Evolutionary conservation across 805 yeast genomes (phyloP).

Genomic region (Wickerhamiella dianesei): DNA sequence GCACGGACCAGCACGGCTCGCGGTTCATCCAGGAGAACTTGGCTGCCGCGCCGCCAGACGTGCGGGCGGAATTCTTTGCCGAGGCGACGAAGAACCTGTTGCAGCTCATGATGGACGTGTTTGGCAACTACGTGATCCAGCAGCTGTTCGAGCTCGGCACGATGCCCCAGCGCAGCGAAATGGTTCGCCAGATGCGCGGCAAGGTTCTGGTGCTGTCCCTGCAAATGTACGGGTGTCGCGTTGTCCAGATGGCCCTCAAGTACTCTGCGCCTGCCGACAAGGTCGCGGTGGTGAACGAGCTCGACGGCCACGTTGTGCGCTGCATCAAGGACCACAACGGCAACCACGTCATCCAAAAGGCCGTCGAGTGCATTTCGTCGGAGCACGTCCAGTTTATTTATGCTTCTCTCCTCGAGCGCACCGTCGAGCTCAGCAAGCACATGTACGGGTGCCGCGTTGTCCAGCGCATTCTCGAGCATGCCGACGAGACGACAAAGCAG

Average conservation of each 20-base stretch:
- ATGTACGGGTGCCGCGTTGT: conserved; percentile 97
- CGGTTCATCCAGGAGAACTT: conserved; percentile 88
- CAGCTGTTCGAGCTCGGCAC: conserved; percentile 80
- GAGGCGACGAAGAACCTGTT: conserved; percentile 65
- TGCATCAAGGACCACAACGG: conserved; percentile 94
- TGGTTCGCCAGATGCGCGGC: conserved; percentile 61
- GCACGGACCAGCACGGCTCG: conserved; percentile 95
- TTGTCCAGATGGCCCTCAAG: conserved; percentile 86
- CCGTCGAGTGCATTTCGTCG: conserved; percentile 76
- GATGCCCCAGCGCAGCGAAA: conserved; percentile 48
- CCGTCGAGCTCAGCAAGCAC: conserved; percentile 80
- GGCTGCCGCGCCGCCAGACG: conserved; percentile 47
- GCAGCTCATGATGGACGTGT: conserved; percentile 86
- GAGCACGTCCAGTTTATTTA: conserved; percentile 56
- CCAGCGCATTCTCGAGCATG: conserved; percentile 78
- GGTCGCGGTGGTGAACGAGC: conserved; percentile 52
- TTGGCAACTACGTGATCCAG: conserved; percentile 95
- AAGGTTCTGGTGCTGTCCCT: conserved; percentile 61
- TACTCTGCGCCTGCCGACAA: conserved; percentile 52
- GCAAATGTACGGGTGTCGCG: conserved; percentile 98
- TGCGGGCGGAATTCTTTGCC: conserved; percentile 67
- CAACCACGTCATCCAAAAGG: conserved; percentile 92
- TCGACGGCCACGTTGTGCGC: conserved; percentile 44
- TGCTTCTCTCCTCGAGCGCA: conserved; percentile 44
- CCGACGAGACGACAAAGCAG: conserved; percentile 49